These are phyloP conservation scores for Globisporangium alternatum DNA, from an alignment of 352 stramenopile genomes.

Conservation along the genomic window DNA sequence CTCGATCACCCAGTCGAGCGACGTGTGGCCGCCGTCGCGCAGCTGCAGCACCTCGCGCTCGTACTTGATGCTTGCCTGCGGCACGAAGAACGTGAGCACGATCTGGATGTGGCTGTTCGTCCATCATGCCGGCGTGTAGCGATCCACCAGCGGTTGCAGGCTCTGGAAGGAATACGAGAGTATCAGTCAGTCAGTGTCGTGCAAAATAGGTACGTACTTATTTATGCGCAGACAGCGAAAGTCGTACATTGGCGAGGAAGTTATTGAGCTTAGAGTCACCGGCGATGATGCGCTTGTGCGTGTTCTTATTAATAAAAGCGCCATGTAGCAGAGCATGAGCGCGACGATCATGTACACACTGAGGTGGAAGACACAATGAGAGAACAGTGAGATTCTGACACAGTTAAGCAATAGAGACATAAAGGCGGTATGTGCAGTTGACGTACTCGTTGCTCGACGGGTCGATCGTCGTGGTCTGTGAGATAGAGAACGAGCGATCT, in stretches of 20 bases:
- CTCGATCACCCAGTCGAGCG: conserved; percentile 63
- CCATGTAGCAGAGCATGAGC: conserved; percentile 3
- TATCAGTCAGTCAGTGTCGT: neutral
- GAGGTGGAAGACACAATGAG: neutral
- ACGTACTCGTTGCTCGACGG: conserved; percentile 2
- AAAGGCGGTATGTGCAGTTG: neutral
- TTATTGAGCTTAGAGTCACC: conserved; percentile 14
- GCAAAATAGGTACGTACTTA: neutral
- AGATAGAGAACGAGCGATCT: neutral
- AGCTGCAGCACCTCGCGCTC: conserved; percentile 52
- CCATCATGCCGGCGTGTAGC: conserved; percentile 69
- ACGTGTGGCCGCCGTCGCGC: conserved; percentile 56
- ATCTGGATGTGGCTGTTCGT: conserved; percentile 72
- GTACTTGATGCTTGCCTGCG: conserved; percentile 49
- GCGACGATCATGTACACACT: conserved; percentile 3
- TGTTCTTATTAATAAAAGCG: conserved; percentile 1
- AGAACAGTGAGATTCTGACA: neutral
- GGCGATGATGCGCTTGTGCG: conserved; percentile 10
- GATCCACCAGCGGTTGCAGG: conserved; percentile 42
- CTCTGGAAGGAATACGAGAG: neutral
- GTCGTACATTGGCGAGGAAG: conserved; percentile 7
- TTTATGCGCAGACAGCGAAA: neutral
- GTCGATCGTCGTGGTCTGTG: neutral
- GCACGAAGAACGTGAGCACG: conserved; percentile 67
- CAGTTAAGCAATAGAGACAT: neutral